These are phyloP conservation scores for Cladosporium sp. DNA, from an alignment of 2,329 filamentous ascomycete species.

Conservation along the genomic window DNA sequence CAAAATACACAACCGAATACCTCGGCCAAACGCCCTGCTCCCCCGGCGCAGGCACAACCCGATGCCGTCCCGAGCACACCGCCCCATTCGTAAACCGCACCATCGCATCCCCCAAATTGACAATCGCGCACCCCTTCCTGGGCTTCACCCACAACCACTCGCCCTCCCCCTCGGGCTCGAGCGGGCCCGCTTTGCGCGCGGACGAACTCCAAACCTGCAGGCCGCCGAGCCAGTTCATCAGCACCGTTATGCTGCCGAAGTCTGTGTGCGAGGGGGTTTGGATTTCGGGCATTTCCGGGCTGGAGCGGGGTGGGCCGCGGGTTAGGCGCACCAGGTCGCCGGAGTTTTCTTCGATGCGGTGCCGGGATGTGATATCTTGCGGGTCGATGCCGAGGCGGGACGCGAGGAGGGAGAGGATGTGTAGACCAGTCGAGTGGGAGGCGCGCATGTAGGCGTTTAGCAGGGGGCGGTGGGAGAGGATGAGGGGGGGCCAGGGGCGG, in stretches of 20 bases:
- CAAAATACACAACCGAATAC: conserved; percentile 55
- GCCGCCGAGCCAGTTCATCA: conserved; percentile 55
- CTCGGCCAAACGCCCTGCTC: conserved; percentile 43
- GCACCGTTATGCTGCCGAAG: conserved; percentile 53
- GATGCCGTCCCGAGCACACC: conserved; percentile 43
- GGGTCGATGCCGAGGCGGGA: conserved; percentile 40
- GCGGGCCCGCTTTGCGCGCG: conserved; percentile 28
- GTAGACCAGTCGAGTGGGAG: conserved; percentile 44
- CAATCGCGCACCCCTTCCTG: conserved; percentile 43
- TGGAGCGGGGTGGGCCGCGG: conserved; percentile 44
- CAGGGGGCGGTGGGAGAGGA: conserved; percentile 25
- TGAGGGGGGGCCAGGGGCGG: conserved; percentile 24
- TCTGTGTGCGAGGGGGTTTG: conserved; percentile 47
- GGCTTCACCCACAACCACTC: conserved; percentile 54
- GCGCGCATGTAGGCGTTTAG: conserved; percentile 43
- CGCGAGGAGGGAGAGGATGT: conserved; percentile 46
- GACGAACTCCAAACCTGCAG: conserved; percentile 45
- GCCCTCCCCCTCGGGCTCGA: conserved; percentile 24
- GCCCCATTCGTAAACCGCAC: conserved; percentile 43
- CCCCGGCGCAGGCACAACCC: conserved; percentile 49
- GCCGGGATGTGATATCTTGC: conserved; percentile 42
- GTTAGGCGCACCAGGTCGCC: conserved; percentile 53
- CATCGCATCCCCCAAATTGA: conserved; percentile 47
- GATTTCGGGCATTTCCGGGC: conserved; percentile 31
- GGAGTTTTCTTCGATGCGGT: conserved; percentile 39